Base-by-base conservation (phyloP, 192 early-diverging fungal species). In the Mortierella hygrophila region DNA sequence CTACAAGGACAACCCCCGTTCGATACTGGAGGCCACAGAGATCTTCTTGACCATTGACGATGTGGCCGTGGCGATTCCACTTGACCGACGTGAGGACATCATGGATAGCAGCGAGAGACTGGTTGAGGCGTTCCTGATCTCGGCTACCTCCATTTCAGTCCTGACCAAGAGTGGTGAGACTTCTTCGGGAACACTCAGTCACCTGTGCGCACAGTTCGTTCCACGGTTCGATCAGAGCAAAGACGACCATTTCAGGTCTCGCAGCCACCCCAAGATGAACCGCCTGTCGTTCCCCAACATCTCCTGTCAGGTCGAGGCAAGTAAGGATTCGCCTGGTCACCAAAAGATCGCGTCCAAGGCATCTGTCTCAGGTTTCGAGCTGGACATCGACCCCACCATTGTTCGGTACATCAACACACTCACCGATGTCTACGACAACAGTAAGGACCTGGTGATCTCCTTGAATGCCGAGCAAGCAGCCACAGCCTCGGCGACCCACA, bases 131-230 rank as follows among this genome's bases (percentile, higher is more conserved):
- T 91, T 96, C 29, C 68, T 97, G 38, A 82, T 96, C 46, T 93
- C 93, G 16, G 83, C 93, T 1, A 82, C 90, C 6, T 90, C 88
- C 5, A 90, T 97, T 70, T 49, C 85, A n/a, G 90, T 96, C 70
- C 60, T 84, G 23, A 93, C 95, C 37, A 91, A 91, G 70, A 91
- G 91, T 52, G 90, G 93, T 8, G 90, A 92, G 74, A 91, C 85
- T 23, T 92, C 90, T 26, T 88, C 80, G 32, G 93, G 92, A 29
- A 82, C 87, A 16, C 75, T 97, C 60, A 89, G 80, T 13, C 89
- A 95, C 23, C 88, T 95, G 5, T 89, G 89, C 70, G 69, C 94
- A 21, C 95, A 96, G 76, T 97, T 96, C 80, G 94, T 96, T 16
- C 82, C 89, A 6, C 74, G 81, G 18, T 94, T 94, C 78, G 93